Conservation (phyloP, 164 flowering plant genomes). For the Tetrastigma voinierianum region DNA sequence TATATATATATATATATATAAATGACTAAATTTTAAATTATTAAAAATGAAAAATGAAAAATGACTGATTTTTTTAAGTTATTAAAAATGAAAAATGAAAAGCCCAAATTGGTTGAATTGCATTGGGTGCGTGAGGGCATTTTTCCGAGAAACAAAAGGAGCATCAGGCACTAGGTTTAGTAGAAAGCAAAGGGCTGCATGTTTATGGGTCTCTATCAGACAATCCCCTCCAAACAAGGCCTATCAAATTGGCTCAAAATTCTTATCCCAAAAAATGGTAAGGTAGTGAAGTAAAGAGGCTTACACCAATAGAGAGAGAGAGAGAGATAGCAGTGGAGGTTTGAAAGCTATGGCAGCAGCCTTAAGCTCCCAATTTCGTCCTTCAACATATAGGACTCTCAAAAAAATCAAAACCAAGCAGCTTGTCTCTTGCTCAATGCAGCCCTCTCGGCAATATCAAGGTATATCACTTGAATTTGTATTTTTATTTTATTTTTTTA, state of each 20-base stretch:
- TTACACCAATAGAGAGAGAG: background rate
- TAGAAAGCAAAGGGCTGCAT: background rate
- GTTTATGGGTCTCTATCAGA: constrained; percentile 2
- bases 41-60: too few species aligned
- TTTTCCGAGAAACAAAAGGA: too few species aligned
- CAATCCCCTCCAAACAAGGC: constrained; percentile 17
- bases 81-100: too few species aligned
- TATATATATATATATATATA: too few species aligned
- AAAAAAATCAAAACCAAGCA: constrained; percentile 21
- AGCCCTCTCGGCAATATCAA: constrained; percentile 67
- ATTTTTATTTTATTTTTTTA: background rate
- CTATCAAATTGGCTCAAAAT: constrained; percentile 7
- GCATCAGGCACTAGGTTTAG: too few species aligned
- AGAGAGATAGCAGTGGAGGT: background rate
- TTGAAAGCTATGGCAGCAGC: constrained; percentile 50
- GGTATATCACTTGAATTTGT: constrained; percentile 31
- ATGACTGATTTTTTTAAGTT: too few species aligned
- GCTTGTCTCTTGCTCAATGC: constrained; percentile 54
- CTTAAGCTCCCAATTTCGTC: constrained; percentile 46
- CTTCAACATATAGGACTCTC: constrained; percentile 13
- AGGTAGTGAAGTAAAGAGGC: too few species aligned
- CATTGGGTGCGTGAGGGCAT: too few species aligned
- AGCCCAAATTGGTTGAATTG: background rate
- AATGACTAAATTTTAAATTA: too few species aligned
- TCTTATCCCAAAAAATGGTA: constrained; percentile 18